phyloP scores from a whole-genome alignment of 1,139 yeast genomes.

The Yamadazyma trypodendri region DNA sequence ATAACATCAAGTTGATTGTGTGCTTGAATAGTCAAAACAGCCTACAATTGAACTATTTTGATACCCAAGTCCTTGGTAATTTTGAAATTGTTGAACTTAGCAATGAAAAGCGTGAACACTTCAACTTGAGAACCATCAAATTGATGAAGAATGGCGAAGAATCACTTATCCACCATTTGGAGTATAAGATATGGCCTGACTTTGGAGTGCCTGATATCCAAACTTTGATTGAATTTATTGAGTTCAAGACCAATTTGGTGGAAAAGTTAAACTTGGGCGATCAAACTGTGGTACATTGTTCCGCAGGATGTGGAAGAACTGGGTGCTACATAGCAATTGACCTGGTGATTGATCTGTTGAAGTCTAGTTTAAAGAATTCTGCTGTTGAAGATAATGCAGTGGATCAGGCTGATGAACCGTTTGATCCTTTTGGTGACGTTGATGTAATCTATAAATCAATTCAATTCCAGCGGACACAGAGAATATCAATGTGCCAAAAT shows the following conservation, averaged over 20 bases:
- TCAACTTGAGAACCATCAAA: conserved; percentile 13
- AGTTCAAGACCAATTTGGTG: conserved; percentile 44
- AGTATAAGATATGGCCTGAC: conserved; percentile 80
- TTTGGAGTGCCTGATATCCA: conserved; percentile 63
- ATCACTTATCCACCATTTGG: conserved; percentile 54
- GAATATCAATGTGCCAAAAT: conserved; percentile 49
- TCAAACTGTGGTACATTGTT: conserved; percentile 56
- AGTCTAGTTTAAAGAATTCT: not conserved
- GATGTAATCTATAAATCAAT: conserved; percentile 55
- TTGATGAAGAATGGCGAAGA: conserved; percentile 9
- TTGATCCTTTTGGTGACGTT: conserved; percentile 22
- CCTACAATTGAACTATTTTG: conserved; percentile 20
- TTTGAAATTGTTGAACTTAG: conserved; percentile 16
- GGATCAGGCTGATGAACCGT: conserved; percentile 8
- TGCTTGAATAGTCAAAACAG: conserved; percentile 55
- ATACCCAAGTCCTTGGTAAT: conserved; percentile 18
- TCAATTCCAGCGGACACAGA: conserved; percentile 41
- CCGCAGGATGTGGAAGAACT: conserved; percentile 84
- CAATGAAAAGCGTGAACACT: conserved; percentile 11
- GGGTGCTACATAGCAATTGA: conserved; percentile 70
- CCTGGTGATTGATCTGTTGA: conserved; percentile 22
- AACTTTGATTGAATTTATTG: conserved; percentile 53
- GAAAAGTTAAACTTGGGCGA: conserved; percentile 18
- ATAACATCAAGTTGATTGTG: conserved; percentile 61
- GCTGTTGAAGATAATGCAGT: conserved; percentile 2